Base-by-base conservation (phyloP, 2,329 filamentous ascomycete species). In the Pseudogymnoascus sp. region DNA sequence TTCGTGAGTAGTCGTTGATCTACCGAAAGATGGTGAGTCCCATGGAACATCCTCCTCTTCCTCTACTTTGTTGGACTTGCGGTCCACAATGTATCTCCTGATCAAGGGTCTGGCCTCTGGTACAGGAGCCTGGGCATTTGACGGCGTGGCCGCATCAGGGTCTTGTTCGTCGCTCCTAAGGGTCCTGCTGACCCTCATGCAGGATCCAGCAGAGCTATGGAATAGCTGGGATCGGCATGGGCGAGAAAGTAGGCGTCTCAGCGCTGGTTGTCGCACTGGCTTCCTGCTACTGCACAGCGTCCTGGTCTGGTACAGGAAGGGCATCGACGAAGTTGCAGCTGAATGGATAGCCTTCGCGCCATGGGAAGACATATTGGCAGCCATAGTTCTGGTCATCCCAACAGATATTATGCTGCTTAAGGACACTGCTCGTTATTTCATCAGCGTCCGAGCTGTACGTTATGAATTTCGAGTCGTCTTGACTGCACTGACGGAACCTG, bases 281-380 rank as follows among this genome's bases (percentile, higher is more conserved):
- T 11, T 37, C 37, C 20, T 36, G 20, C 63, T 35, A 4, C 60
- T 59, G n/a, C 64, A 60, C 33, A 87, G 79, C 0, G 88, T 90
- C 63, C 81, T 77, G 4, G 88, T 91, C 65, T 89, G 86, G 70
- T 90, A 91, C 6, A 92, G 78, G 62, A 91, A 91, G 0, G 87
- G 85, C 4, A 86, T 74, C 12, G 85, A 72, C 6, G 82, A 80
- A 77, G 83, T 83, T 20, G 62, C 69, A 65, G 67, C 66, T 20
- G 66, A 62, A n/a, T 67, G 57, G 18, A 47, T 35, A 33, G 57
- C 57, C 38, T 58, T 62, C 8, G 63, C 58, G 43, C 61, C 58
- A 41, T 63, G 62, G 12, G 37, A 37, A 11, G 64, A 41, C 9
- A 41, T 58, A 18, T 50, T 59, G 8, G 64, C 63, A 16, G 60